A percentile compares a stretch with the other conserved stretches of the same genome.
These are phyloP conservation scores for Candida silvicultrix DNA, from an alignment of 805 yeast genomes.

Conservation along the genomic window DNA sequence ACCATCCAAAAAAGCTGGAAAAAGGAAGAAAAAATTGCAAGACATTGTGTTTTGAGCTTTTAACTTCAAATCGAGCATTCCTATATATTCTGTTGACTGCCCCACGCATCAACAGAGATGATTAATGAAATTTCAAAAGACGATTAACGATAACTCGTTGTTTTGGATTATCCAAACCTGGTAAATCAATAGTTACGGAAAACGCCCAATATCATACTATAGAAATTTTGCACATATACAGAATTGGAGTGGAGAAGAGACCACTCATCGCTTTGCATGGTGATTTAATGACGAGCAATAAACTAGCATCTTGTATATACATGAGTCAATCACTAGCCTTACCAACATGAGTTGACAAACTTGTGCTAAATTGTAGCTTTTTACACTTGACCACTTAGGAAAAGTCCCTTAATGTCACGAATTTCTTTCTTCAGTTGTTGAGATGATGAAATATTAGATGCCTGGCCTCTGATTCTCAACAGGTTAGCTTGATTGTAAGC, in stretches of 20 bases:
- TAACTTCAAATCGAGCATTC: too few species aligned
- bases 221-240: too few species aligned
- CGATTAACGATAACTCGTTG: too few species aligned
- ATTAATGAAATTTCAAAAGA: too few species aligned
- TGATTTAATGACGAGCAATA: neutral
- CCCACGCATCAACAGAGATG: too few species aligned
- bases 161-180: too few species aligned
- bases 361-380: neutral
- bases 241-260: too few species aligned
- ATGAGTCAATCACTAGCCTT: neutral
- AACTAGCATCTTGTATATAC: neutral
- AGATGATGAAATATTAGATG: constrained; percentile 12
- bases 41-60: neutral
- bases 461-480: constrained; percentile 18
- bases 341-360: too few species aligned
- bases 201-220: too few species aligned
- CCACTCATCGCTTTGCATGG: neutral
- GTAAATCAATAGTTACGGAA: too few species aligned
- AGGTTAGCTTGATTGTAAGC: constrained; percentile 14
- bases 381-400: constrained; percentile 29
- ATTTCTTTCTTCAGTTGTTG: constrained; percentile 22
- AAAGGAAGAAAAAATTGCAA: neutral
- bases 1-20: neutral
- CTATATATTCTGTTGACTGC: too few species aligned
- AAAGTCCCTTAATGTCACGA: constrained; percentile 36